A percentile compares a stretch with the other conserved stretches of the same genome.
Conservation (phyloP, 371 early-diverging fungal species). For the Lichtheimia ornata region DNA sequence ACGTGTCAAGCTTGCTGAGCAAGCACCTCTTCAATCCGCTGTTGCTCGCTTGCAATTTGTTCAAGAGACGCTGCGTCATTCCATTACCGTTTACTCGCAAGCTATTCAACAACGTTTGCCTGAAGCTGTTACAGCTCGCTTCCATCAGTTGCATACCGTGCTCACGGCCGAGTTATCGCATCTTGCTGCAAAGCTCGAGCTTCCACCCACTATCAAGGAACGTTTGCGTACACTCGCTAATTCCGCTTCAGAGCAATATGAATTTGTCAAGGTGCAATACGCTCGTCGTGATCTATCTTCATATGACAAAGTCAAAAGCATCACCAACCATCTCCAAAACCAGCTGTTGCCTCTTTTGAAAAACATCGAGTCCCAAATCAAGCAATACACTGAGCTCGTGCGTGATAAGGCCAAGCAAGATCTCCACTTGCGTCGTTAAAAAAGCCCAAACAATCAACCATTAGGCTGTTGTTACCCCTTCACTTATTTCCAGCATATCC, state of each 20-base stretch:
- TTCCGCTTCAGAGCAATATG: conserved; percentile 47
- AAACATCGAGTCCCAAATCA: conserved; percentile 35
- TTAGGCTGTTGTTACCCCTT: no score
- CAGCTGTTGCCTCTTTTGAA: conserved; percentile 59
- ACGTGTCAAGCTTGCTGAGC: conserved; percentile 25
- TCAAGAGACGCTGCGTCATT: conserved; percentile 30
- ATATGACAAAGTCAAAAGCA: conserved; percentile 52
- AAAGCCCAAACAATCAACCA: no score
- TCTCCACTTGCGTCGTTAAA: conserved; percentile 15
- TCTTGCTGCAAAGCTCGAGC: conserved; percentile 36
- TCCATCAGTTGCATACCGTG: conserved; percentile 23
- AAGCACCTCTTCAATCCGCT: conserved; percentile 24
- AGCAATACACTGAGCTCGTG: conserved; percentile 22
- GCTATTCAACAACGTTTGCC: conserved; percentile 36
- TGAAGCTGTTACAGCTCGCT: conserved; percentile 20
- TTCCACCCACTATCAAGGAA: conserved; percentile 50
- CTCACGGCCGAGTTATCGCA: conserved; percentile 26
- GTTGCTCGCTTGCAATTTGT: conserved; percentile 23
- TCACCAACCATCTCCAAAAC: conserved; percentile 44
- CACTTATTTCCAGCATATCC: no score
- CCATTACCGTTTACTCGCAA: conserved; percentile 28
- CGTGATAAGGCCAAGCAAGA: conserved; percentile 21
- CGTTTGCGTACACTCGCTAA: conserved; percentile 39
- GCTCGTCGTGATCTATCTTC: conserved; percentile 47
- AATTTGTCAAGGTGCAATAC: conserved; percentile 38